Conservation (phyloP, 108 stramenopile genomes). For the Mediolabrus comicus region DNA sequence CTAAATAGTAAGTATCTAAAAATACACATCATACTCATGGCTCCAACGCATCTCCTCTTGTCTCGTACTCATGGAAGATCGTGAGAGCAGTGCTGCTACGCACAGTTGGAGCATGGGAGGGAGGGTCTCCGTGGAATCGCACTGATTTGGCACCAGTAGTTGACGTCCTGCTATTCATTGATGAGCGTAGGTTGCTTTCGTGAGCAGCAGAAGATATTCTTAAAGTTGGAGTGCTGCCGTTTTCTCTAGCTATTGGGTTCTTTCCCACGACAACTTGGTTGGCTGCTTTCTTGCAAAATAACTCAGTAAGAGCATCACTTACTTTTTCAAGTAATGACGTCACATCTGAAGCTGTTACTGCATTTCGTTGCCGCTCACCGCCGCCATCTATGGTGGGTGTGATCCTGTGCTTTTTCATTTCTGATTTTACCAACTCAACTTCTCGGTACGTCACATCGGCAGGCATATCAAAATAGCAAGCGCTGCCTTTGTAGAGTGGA, state of each 20-base stretch:
- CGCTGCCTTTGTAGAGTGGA: constrained; percentile 12
- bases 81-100: background rate
- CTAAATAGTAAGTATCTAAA: too few species aligned
- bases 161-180: background rate
- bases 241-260: background rate
- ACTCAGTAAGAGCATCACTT: background rate
- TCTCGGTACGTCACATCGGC: constrained; percentile 51
- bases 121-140: background rate
- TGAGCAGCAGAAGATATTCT: background rate
- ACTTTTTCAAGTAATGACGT: background rate
- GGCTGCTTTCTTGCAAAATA: background rate
- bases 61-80: background rate
- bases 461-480: constrained; percentile 75
- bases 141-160: background rate
- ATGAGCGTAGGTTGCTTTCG: background rate
- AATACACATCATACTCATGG: background rate
- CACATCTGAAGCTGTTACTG: background rate
- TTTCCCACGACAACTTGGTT: background rate
- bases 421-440: constrained; percentile 44
- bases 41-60: background rate
- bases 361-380: background rate
- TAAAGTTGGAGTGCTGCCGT: background rate
- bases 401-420: constrained; percentile 51
- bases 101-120: background rate
- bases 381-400: constrained; percentile 6